Evolutionary conservation across 352 stramenopile genomes (phyloP), one percentile per base, ranked within the genome.

Genomic region (Phytopythium helicoides): DNA sequence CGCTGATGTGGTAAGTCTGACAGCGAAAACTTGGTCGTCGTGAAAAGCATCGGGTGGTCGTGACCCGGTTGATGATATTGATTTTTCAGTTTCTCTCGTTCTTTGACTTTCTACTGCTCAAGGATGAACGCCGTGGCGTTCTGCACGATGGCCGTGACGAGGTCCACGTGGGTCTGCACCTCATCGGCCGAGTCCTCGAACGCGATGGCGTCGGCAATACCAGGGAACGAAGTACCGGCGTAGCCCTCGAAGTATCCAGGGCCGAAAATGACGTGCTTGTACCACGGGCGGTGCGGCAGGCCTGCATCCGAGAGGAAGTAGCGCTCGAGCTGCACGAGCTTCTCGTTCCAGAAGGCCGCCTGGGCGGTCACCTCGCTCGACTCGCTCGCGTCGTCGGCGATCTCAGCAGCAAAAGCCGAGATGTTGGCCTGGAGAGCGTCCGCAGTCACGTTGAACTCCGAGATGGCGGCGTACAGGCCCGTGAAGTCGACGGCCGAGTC

Each of bases 21-120:
- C 6, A 65, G 86, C 3, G 64, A 61, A 0, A 93, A 54, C 25
- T 85, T 66, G 34, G 92, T 74, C 6, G 76, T 79, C 15, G 28
- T 33, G 28, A 33, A 33, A 33, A 33, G 28, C 28, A 33, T 33
- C 28, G 28, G 28, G 28, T 33, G 28, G 5, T 33, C 28, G 9
- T 33, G 28, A 9, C 28, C 28, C 28, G 28, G 28, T 33, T 9
- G 28, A 33, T 33, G 28, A 33, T 33, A 33, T 33, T 33, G 28
- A 9, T 33, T 9, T 33, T 33, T n/a, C n/a, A n/a, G n/a, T n/a
- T n/a, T 9, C 9, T 33, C 28, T 33, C 28, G 5, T 33, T 33
- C 28, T 33, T 33, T 9, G 5, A 10, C 28, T 33, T 33, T 33
- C 28, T 36, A 47, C 41, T 52, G 28, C n/a, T 45, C 34, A 3